Evolutionary conservation across 768 basidiomycete genomes (phyloP).

Genomic region (Suillus subluteus): DNA sequence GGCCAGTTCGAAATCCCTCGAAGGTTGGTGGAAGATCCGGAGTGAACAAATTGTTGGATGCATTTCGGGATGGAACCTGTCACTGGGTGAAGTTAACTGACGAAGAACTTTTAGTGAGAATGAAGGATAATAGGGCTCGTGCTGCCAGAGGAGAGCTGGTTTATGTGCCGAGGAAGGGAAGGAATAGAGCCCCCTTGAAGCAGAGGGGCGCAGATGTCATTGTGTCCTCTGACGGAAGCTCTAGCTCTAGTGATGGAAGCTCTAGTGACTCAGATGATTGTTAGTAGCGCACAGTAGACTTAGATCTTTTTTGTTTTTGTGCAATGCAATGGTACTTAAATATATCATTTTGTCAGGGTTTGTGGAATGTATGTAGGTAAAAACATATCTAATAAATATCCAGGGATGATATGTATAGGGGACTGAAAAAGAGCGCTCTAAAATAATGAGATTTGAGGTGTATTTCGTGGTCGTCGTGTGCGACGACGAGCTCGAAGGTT

Average conservation of each 20-base stretch:
- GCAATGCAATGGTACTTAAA: background rate
- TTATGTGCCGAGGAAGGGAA: background rate
- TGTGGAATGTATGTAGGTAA: background rate
- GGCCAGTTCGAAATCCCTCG: background rate
- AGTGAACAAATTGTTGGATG: background rate
- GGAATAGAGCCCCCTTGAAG: background rate
- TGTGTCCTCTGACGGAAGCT: background rate
- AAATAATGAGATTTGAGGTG: background rate
- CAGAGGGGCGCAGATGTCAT: background rate
- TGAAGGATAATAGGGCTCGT: background rate
- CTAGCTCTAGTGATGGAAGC: too few relatives aligned
- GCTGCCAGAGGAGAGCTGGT: background rate
- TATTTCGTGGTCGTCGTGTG: background rate
- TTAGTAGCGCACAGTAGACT: background rate
- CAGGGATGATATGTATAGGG: background rate
- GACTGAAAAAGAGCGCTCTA: background rate
- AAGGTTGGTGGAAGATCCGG: background rate
- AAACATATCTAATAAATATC: background rate
- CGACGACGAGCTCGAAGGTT: background rate
- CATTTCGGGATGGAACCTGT: background rate
- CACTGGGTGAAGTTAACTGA: background rate
- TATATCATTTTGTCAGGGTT: background rate
- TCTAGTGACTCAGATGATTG: background rate
- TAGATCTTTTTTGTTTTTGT: slow-evolving; percentile 3
- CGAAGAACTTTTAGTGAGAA: background rate